These are phyloP conservation scores for Sungouiozyma ichnusensis DNA, from an alignment of 805 yeast genomes.

Conservation along the genomic window DNA sequence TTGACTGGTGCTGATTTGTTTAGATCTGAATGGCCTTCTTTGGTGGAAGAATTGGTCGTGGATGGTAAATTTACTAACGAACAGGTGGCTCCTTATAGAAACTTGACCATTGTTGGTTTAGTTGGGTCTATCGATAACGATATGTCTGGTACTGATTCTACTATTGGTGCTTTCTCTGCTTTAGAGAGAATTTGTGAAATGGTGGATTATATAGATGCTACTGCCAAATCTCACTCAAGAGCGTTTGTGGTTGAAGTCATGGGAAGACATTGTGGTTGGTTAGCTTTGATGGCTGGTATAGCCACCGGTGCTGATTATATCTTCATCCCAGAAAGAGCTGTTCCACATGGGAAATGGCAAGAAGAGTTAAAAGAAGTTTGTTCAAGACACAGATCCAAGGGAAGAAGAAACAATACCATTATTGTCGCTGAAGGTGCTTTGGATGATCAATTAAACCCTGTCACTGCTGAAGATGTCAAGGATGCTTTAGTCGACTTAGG, in stretches of 20 bases:
- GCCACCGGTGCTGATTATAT: slow-evolving; percentile 94
- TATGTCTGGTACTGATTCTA: slow-evolving; percentile 93
- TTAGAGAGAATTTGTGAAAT: slow-evolving; percentile 86
- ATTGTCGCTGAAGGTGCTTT: slow-evolving; percentile 98
- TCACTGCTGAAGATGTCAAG: slow-evolving; percentile 70
- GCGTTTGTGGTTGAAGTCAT: slow-evolving; percentile 97
- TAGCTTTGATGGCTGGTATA: slow-evolving; percentile 93
- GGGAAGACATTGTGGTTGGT: slow-evolving; percentile 99
- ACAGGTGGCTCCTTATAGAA: slow-evolving; percentile 50
- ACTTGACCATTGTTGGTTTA: slow-evolving; percentile 79
- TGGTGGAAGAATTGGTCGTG: slow-evolving; percentile 59
- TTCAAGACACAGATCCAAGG: slow-evolving; percentile 67
- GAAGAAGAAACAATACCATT: slow-evolving; percentile 89
- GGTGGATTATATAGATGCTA: slow-evolving; percentile 94
- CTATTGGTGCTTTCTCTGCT: slow-evolving; percentile 93
- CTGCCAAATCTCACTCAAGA: slow-evolving; percentile 93
- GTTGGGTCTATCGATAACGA: slow-evolving; percentile 98
- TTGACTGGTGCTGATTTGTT: slow-evolving; percentile 94
- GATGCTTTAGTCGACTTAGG: slow-evolving; percentile 76
- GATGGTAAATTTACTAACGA: slow-evolving; percentile 47
- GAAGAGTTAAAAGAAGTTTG: slow-evolving; percentile 69
- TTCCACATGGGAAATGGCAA: slow-evolving; percentile 64
- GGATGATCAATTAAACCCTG: slow-evolving; percentile 68
- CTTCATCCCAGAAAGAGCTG: slow-evolving; percentile 91
- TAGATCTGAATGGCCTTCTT: slow-evolving; percentile 88